Percentiles rank a stretch among this genome's conserved stretches.
These are phyloP conservation scores for Citrus medica DNA, from an alignment of 345 rosid species.

Conservation along the genomic window DNA sequence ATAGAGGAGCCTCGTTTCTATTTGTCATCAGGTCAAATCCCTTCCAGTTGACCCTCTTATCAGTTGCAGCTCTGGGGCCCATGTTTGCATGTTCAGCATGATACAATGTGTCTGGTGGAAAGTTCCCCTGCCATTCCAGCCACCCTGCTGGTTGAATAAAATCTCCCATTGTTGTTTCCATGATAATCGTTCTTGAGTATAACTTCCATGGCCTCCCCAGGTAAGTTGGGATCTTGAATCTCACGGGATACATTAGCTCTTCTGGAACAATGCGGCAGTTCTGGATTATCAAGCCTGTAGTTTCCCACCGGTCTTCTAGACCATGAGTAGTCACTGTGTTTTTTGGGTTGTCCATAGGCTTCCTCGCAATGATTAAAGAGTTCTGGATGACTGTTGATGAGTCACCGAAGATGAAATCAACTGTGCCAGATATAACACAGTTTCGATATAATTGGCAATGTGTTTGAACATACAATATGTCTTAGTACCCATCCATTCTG, in stretches of 20 bases:
- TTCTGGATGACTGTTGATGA: conserved; percentile 41
- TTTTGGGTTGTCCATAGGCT: conserved; percentile 25
- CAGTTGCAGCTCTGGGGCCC: conserved; percentile 47
- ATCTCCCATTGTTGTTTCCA: conserved; percentile 53
- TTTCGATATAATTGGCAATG: conserved; percentile 55
- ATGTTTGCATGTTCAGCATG: conserved; percentile 47
- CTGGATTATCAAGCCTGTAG: conserved; percentile 43
- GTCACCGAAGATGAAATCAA: conserved; percentile 57
- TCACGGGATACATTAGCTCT: conserved; percentile 27
- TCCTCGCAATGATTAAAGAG: conserved; percentile 37
- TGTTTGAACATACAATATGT: conserved; percentile 3
- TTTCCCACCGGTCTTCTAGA: conserved; percentile 18
- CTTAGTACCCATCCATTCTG: too few species aligned
- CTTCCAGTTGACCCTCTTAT: conserved; percentile 47
- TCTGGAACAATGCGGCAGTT: conserved; percentile 65
- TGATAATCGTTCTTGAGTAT: conserved; percentile 38
- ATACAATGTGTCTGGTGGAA: conserved; percentile 31
- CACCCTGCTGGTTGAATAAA: conserved; percentile 52
- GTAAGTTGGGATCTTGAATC: conserved; percentile 31
- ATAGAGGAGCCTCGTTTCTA: conserved; percentile 30
- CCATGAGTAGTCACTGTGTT: conserved; percentile 56
- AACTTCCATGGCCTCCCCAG: conserved; percentile 62
- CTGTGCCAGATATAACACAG: conserved; percentile 52
- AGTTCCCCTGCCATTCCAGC: conserved; percentile 37
- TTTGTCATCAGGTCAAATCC: conserved; percentile 28